Conservation (phyloP, 257 asterid genomes). For the Gardenia jasminoides region DNA sequence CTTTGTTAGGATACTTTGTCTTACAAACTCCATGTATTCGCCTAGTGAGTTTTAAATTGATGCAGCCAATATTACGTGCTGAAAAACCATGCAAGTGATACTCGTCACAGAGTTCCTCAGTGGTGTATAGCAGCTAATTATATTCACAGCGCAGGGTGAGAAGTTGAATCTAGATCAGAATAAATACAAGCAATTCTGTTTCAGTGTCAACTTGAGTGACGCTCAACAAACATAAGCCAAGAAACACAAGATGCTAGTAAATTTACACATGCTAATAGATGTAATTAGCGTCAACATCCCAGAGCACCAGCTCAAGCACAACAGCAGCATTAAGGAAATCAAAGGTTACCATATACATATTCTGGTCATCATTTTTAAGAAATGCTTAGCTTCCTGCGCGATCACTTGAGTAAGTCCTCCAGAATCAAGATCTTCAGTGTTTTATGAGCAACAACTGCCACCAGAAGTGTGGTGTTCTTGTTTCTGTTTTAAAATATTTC, state of each 20-base stretch:
- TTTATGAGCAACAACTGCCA: constrained; percentile 69
- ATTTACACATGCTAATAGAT: constrained; percentile 34
- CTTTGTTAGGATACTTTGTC: neutral
- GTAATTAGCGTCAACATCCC: constrained; percentile 18
- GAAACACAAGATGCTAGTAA: constrained; percentile 2
- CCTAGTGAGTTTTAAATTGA: neutral
- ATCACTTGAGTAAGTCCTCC: neutral
- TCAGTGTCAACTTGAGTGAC: constrained; percentile 4
- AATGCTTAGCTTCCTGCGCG: constrained; percentile 9
- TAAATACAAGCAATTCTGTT: neutral
- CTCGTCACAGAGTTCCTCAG: neutral
- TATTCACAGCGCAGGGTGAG: neutral
- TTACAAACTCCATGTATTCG: neutral
- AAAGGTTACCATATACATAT: constrained; percentile 16
- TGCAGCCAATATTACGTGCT: neutral
- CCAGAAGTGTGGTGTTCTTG: constrained; percentile 57
- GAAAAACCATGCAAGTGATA: neutral
- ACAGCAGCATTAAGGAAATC: constrained; percentile 9
- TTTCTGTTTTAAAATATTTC: constrained; percentile 74
- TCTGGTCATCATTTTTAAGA: neutral
- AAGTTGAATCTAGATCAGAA: neutral
- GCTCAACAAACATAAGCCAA: constrained; percentile 16
- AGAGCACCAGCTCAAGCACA: constrained; percentile 28
- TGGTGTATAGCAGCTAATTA: neutral
- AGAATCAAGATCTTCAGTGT: neutral